Base-by-base conservation (phyloP, 768 basidiomycete species). In the Ramaria rubella region DNA sequence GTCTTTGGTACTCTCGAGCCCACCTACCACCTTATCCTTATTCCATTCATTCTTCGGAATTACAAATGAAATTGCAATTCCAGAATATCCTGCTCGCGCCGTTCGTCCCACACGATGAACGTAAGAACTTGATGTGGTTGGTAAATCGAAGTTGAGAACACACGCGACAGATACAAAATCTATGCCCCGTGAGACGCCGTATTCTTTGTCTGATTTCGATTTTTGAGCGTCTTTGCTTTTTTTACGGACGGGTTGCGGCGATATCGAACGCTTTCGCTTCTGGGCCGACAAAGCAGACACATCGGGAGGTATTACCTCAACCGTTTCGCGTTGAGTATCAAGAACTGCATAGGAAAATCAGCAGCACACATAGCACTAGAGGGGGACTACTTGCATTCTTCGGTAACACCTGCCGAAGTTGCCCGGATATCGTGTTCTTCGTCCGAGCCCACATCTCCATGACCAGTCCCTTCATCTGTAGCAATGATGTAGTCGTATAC, bases 401-500 rank as follows among this genome's bases (percentile, higher is more conserved):
- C 70, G 17, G 72, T 73, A 14, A 69, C n/a, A n/a, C n/a, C 69
- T 12, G 69, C 71, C 5, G 44, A 46, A 5, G 67, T 68, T 36
- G 73, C 79, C 11, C 75, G 71, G 14, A 70, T 68, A 17, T 67
- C 72, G 19, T 70, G 65, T 52, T 81, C 81, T 11, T 71, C 70
- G 9, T 75, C 77, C n/a, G 69, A 68, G 55, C 84, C 82, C 15
- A 72, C 73, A 55, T 80, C 80, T 1, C 74, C 72, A 3, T 73
- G 75, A 3, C 76, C 74, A 1, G 82, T 81, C 57, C 82, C 83
- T 71, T 98, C 96, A 66, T 98, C 95, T 9, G 94, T 95, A 1
- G 96, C 96, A 54, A 99, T 96, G 60, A 98, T 93, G 68, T 98
- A 97, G 68, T 99, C 94, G 64, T 97, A 98, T 7, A 96, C 91